Evolutionary conservation across 2,329 filamentous ascomycete species (phyloP), one percentile per base, ranked within the genome.

Genomic region (Penicillium digitatum): DNA sequence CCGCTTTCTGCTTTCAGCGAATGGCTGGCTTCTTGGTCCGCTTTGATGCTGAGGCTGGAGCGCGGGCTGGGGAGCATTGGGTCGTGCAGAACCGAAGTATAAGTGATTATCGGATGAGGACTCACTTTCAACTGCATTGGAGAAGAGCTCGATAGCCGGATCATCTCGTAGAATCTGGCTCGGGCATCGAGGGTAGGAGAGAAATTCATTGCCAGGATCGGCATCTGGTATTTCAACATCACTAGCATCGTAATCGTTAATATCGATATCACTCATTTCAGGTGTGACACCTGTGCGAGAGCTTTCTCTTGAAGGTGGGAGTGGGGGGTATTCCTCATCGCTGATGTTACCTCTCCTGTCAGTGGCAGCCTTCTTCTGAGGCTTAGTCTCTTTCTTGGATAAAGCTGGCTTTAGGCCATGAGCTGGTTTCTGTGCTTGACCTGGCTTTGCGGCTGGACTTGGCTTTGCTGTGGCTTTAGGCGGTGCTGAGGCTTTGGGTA

Each of bases 391-490:
- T 2, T n/a, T 26, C 24, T 42, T 27, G 12, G 39, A 16, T 5
- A 5, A 2, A 18, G 11, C 2, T 4, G 10, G 26, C 40, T 29
- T 43, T 9, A 7, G n/a, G 3, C 11, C 14, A 18, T 12, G 18
- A 18, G 0, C 3, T 18, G 24, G 24, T 6, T 43, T 38, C n/a
- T n/a, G n/a, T 22, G 37, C 26, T 26, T 6, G 24, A 6, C 24
- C 24, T 26, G 3, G 3, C 24, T 26, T 26, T 26, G 24, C 3
- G 24, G 1, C 0, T 16, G 11, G 0, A 12, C 0, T 10, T 18
- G 9, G n/a, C n/a, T 18, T 37, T 18, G 12, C 14, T 7, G 34
- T 2, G 8, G 8, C 10, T 37, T 11, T 27, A 5, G 26, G 26
- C 6, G 26, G 34, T 16, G n/a, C 8, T 10, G 34, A 16, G 16